Conservation (phyloP, 305 asterid genomes). For the Fraxinus platypoda region DNA sequence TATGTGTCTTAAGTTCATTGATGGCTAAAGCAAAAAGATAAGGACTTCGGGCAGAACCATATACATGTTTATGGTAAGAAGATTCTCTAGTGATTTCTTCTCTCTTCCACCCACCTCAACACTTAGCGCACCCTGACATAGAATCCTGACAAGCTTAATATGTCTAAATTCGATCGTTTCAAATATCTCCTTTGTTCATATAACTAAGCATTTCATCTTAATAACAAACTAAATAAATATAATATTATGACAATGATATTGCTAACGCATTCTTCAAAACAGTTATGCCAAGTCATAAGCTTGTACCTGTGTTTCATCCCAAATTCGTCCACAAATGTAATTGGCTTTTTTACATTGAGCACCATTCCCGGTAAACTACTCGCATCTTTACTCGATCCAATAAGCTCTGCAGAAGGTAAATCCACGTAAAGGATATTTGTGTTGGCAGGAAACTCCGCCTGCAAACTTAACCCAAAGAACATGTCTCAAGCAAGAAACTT, state of each 20-base stretch:
- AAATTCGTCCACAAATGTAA: conserved; percentile 71
- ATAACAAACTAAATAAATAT: neutral
- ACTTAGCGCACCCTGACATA: neutral
- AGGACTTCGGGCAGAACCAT: neutral
- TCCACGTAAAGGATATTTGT: conserved; percentile 93
- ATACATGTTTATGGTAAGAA: neutral
- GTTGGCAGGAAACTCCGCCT: conserved; percentile 90
- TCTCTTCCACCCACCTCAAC: neutral
- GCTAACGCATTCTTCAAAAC: conserved; percentile 7
- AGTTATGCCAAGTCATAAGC: conserved; percentile 16
- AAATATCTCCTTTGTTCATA: neutral
- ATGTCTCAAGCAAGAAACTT: conserved; percentile 36
- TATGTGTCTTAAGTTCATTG: neutral
- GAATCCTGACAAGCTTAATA: neutral
- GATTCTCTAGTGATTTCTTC: neutral
- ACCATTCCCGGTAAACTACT: conserved; percentile 93
- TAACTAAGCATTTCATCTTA: neutral
- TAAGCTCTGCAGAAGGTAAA: conserved; percentile 79
- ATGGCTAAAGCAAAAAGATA: neutral
- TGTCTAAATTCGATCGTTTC: neutral
- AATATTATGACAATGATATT: neutral
- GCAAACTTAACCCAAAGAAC: conserved; percentile 63
- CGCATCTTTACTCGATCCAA: conserved; percentile 70
- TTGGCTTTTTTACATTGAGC: conserved; percentile 81
- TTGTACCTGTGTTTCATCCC: conserved; percentile 81